These are phyloP conservation scores for Talaromyces sp. DNA, from an alignment of 2,329 filamentous ascomycete genomes.

Conservation along the genomic window DNA sequence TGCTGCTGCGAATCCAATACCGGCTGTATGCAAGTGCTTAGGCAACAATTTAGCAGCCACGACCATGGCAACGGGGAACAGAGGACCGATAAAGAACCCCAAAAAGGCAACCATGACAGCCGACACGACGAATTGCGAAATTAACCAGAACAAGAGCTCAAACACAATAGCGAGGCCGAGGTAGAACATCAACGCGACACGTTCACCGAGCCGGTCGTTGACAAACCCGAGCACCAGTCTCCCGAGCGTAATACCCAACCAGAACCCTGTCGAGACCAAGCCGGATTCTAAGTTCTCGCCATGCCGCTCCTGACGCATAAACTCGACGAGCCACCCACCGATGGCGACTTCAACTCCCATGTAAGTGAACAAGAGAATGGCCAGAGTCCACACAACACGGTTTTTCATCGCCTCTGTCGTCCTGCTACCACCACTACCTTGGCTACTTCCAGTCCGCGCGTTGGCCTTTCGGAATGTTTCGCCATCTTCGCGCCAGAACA, in stretches of 20 bases:
- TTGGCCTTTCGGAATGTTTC: background rate
- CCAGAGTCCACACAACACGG: constrained; percentile 61
- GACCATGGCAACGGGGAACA: constrained; percentile 70
- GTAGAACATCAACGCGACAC: constrained; percentile 49
- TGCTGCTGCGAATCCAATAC: constrained; percentile 71
- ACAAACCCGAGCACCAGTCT: constrained; percentile 67
- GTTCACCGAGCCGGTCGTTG: constrained; percentile 61
- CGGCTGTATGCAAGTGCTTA: constrained; percentile 65
- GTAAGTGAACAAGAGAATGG: constrained; percentile 66
- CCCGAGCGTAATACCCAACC: constrained; percentile 72
- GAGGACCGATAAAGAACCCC: constrained; percentile 71
- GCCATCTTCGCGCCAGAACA: background rate
- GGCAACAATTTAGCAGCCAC: constrained; percentile 68
- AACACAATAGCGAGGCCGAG: constrained; percentile 58
- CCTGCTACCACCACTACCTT: background rate
- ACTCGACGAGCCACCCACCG: constrained; percentile 71
- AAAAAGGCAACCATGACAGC: constrained; percentile 66
- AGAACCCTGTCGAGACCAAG: constrained; percentile 69
- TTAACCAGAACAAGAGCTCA: constrained; percentile 73
- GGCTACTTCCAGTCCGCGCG: background rate
- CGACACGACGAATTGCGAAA: constrained; percentile 67
- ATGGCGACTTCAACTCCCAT: constrained; percentile 64
- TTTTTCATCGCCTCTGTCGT: constrained; percentile 22
- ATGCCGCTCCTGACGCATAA: constrained; percentile 67
- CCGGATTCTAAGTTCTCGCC: constrained; percentile 63